Conservation (phyloP, 2,329 filamentous ascomycete species). For the Xylaria sp. region DNA sequence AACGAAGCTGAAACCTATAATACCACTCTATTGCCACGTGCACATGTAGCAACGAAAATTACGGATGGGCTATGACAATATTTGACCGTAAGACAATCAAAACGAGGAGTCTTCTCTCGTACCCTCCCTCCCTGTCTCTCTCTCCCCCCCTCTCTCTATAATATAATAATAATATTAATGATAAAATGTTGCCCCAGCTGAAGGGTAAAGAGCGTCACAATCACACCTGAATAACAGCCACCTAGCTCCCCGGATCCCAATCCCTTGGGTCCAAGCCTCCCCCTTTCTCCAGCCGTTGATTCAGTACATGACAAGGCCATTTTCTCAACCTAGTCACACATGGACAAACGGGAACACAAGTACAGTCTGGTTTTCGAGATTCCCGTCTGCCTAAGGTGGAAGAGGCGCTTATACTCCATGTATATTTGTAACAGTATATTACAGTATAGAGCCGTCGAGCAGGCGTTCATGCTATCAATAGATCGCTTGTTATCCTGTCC, state of each 20-base stretch:
- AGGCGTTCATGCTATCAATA: conserved; percentile 2
- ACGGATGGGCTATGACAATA: neutral
- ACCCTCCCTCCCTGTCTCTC: too few relatives aligned
- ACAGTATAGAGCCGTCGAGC: neutral
- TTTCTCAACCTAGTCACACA: conserved; percentile 3
- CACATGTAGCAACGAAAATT: conserved; percentile 9
- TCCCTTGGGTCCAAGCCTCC: conserved; percentile 22
- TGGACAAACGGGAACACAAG: conserved; percentile 9
- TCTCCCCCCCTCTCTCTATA: neutral
- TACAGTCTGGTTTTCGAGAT: neutral
- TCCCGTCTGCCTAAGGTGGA: neutral
- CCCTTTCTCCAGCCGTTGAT: conserved; percentile 19
- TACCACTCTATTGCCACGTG: conserved; percentile 21
- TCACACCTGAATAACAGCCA: neutral
- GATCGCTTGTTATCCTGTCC: neutral
- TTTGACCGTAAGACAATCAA: conserved; percentile 2
- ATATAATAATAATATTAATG: neutral
- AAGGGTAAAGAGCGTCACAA: conserved; percentile 12
- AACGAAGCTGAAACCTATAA: conserved; percentile 16
- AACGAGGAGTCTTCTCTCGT: too few relatives aligned
- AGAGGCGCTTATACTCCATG: neutral
- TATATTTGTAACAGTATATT: neutral
- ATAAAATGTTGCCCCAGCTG: conserved; percentile 14
- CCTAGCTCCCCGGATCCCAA: conserved; percentile 29
- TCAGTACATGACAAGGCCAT: conserved; percentile 26